These are phyloP conservation scores for Eremochloa ophiuroides DNA, from an alignment of 176 grass and related monocot genomes.

Conservation along the genomic window DNA sequence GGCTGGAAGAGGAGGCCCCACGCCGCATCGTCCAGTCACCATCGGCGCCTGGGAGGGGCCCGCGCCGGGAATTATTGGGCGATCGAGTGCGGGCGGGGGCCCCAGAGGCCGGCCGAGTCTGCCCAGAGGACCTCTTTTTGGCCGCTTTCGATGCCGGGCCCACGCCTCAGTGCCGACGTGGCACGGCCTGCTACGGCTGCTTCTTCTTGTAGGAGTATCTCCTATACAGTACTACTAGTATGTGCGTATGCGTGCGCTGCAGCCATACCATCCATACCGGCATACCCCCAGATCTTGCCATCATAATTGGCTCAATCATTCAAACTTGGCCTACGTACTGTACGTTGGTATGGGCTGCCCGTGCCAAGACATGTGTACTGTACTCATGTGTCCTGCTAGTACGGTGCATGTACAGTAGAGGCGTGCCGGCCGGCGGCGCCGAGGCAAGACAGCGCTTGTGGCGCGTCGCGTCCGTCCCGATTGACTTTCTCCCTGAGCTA, in stretches of 20 bases:
- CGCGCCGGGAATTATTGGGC: slow-evolving; percentile 34
- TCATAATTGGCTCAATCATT: too few relatives aligned
- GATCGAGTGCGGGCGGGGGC: slow-evolving; percentile 18
- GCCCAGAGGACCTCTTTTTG: slow-evolving; percentile 27
- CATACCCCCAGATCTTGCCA: too few relatives aligned
- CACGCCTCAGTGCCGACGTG: slow-evolving; percentile 5
- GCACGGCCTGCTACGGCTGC: not conserved
- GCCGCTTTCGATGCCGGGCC: slow-evolving; percentile 13
- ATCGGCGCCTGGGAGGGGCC: not conserved
- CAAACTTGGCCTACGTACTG: too few relatives aligned
- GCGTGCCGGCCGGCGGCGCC: too few relatives aligned
- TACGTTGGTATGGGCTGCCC: too few relatives aligned
- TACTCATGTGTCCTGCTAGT: too few relatives aligned
- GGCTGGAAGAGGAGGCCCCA: not conserved
- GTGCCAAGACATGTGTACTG: too few relatives aligned
- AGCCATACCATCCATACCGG: too few relatives aligned
- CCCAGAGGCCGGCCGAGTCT: not conserved
- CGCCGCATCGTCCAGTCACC: slow-evolving; percentile 12
- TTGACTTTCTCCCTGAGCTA: slow-evolving; percentile 27
- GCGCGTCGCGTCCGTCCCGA: not conserved
- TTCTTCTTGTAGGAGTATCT: too few relatives aligned
- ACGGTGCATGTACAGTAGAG: not conserved
- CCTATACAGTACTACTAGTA: too few relatives aligned
- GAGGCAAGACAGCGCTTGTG: too few relatives aligned
- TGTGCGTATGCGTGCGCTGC: too few relatives aligned